Conservation (phyloP, 2,329 filamentous ascomycete species). For the Cercospora beticola region DNA sequence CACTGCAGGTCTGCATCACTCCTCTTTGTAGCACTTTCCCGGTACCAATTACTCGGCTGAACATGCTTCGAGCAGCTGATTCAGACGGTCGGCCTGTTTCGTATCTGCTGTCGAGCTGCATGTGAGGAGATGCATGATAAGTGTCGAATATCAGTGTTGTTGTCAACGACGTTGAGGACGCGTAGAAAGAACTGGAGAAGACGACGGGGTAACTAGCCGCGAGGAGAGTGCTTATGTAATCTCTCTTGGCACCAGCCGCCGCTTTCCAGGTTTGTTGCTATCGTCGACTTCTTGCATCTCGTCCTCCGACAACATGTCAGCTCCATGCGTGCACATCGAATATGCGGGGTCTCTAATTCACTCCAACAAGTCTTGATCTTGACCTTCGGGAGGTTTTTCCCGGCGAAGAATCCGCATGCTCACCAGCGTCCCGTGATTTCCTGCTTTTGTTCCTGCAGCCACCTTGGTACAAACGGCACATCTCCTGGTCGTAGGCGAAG, state of each 20-base stretch:
- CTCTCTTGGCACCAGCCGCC: neutral
- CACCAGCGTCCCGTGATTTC: neutral
- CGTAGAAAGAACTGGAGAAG: neutral
- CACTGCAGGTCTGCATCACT: neutral
- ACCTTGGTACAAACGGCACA: neutral
- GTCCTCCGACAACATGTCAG: neutral
- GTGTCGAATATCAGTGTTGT: neutral
- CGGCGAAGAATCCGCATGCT: neutral
- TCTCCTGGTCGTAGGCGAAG: neutral
- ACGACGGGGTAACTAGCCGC: neutral
- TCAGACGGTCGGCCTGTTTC: neutral
- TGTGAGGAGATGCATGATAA: neutral
- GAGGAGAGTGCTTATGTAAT: neutral
- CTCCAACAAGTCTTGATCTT: neutral
- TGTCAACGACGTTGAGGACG: neutral
- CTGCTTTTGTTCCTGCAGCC: neutral
- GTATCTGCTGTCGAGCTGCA: neutral
- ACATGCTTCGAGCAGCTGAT: neutral
- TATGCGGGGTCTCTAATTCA: neutral
- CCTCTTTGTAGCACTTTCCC: neutral
- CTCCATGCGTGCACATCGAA: neutral
- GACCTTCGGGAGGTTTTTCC: neutral
- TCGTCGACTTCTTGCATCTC: neutral
- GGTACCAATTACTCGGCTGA: too few relatives aligned
- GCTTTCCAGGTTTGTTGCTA: neutral